Conservation (phyloP, 2,329 filamentous ascomycete genomes). For the Cercospora berteroae region DNA sequence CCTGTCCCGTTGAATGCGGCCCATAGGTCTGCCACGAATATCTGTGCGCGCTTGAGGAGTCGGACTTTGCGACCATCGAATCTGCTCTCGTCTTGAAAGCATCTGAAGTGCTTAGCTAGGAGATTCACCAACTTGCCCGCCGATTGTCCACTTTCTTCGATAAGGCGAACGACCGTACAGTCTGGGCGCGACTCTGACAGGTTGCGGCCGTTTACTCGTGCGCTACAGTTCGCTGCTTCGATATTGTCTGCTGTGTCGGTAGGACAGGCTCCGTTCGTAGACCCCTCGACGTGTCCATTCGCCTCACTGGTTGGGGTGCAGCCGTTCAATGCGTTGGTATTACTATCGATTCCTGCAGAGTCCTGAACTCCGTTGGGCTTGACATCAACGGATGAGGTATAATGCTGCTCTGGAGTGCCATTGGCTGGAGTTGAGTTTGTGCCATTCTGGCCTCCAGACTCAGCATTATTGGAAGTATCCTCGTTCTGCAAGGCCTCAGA, state of each 20-base stretch:
- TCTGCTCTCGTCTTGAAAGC: slow-evolving; percentile 76
- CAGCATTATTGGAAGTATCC: neutral
- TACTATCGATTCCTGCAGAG: neutral
- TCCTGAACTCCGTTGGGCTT: neutral
- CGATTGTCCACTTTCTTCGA: slow-evolving; percentile 72
- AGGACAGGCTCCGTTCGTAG: neutral
- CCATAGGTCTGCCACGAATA: slow-evolving; percentile 94
- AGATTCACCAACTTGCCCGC: slow-evolving; percentile 84
- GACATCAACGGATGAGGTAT: neutral
- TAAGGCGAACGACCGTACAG: slow-evolving; percentile 65
- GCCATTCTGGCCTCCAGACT: neutral
- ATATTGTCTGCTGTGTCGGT: neutral
- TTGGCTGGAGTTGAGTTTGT: neutral
- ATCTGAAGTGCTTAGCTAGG: slow-evolving; percentile 75
- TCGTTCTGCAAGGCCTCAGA: neutral
- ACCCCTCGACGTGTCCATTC: neutral
- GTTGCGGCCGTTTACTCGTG: neutral
- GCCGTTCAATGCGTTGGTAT: neutral
- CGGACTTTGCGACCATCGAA: slow-evolving; percentile 76
- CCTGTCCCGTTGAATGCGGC: slow-evolving; percentile 83
- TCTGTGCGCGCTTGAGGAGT: slow-evolving; percentile 91
- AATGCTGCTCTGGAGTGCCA: neutral
- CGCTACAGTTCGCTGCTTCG: neutral
- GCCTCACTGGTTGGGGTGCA: neutral
- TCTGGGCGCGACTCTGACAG: slow-evolving; percentile 21